Evolutionary conservation across 495 filamentous ascomycete genomes (phyloP).

Genomic region (Bryoglossum gracile): DNA sequence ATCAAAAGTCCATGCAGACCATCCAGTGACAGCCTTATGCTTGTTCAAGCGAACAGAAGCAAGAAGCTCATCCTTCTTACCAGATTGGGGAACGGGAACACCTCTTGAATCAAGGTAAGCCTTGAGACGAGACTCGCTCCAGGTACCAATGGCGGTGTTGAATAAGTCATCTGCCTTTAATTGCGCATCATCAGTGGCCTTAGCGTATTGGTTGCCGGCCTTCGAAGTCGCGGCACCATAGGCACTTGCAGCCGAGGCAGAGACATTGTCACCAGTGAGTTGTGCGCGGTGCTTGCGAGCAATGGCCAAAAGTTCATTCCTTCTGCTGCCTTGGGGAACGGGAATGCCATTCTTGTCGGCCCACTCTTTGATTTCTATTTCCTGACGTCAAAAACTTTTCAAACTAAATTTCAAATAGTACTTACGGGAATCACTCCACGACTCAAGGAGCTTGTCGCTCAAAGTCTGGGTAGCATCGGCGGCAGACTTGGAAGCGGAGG

Average conservation of each 20-base stretch:
- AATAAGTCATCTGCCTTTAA: conserved; percentile 63
- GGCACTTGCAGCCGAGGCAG: conserved; percentile 28
- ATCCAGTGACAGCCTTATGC: conserved; percentile 66
- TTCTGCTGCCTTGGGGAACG: conserved; percentile 82
- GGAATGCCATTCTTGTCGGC: conserved; percentile 66
- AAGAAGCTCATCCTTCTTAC: conserved; percentile 73
- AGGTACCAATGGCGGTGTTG: conserved; percentile 50
- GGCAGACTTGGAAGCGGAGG: conserved; percentile 58
- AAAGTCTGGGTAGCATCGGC: conserved; percentile 61
- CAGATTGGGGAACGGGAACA: conserved; percentile 65
- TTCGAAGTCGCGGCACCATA: conserved; percentile 77
- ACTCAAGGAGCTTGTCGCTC: conserved; percentile 75
- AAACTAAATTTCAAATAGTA: conserved; percentile 16
- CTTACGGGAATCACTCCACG: conserved; percentile 71
- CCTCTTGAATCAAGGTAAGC: conserved; percentile 63
- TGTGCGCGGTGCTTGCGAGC: conserved; percentile 81
- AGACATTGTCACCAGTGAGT: conserved; percentile 59
- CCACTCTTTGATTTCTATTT: conserved; percentile 63
- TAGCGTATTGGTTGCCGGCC: conserved; percentile 68
- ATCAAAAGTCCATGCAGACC: conserved; percentile 77
- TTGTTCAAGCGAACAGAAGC: conserved; percentile 64
- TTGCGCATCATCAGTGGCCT: conserved; percentile 63
- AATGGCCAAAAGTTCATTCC: conserved; percentile 84
- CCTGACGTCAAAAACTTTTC: background rate
- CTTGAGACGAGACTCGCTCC: conserved; percentile 74